phyloP scores from a whole-genome alignment of 768 basidiomycete species.

The Gloeophyllum trabeum region DNA sequence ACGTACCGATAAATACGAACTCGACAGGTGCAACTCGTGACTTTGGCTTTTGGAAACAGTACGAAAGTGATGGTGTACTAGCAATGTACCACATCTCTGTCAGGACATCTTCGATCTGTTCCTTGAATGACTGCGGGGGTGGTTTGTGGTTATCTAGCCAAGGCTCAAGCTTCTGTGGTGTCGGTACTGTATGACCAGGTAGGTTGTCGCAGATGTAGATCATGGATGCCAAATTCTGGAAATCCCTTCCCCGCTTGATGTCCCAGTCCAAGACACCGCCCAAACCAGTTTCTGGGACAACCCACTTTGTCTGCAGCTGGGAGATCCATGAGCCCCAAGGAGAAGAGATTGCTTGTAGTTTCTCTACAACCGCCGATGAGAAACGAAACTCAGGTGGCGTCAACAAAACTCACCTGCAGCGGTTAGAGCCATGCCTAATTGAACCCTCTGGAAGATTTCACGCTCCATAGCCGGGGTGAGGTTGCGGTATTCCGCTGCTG shows the following conservation, averaged over 20 bases:
- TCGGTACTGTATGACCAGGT: conserved; percentile 36
- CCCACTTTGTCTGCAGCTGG: conserved; percentile 43
- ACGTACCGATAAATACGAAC: conserved; percentile 71
- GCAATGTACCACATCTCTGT: conserved; percentile 45
- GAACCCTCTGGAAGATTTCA: conserved; percentile 77
- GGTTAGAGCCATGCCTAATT: conserved; percentile 66
- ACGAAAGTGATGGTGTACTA: conserved; percentile 22
- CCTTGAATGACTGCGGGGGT: conserved; percentile 39
- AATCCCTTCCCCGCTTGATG: conserved; percentile 60
- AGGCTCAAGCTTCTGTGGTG: conserved; percentile 43
- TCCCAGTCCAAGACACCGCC: conserved; percentile 48
- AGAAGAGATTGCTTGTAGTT: conserved; percentile 68
- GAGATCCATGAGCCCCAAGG: conserved; percentile 60
- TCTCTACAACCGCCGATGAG: conserved; percentile 33
- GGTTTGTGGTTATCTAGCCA: conserved; percentile 21
- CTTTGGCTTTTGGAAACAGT: conserved; percentile 39
- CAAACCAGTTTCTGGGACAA: conserved; percentile 50
- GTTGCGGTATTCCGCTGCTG: conserved; percentile 52
- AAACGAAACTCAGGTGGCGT: conserved; percentile 1
- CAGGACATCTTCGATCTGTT: conserved; percentile 40
- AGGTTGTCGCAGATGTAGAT: conserved; percentile 51
- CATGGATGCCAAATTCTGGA: conserved; percentile 62
- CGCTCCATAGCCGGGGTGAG: conserved; percentile 30
- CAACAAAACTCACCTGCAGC: conserved; percentile 42
- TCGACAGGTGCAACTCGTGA: conserved; percentile 63